A percentile compares a stretch with the other conserved stretches of the same genome.
Evolutionary conservation across 2,329 filamentous ascomycete genomes (phyloP).

Genomic region (Aphanocladium album): DNA sequence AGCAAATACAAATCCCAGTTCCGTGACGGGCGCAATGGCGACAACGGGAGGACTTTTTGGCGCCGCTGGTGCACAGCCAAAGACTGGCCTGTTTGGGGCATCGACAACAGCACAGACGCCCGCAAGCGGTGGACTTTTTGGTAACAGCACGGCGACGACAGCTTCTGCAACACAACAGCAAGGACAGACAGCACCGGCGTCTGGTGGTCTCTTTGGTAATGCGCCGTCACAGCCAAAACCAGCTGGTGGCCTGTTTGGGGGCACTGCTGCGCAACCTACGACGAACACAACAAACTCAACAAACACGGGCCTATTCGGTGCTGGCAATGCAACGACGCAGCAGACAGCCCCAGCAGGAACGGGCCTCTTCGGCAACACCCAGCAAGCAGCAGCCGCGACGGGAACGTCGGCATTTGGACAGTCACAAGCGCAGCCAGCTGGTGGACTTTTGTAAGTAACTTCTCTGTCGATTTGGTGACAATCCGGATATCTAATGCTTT

Average conservation of each 20-base stretch:
- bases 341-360: conserved; percentile 19
- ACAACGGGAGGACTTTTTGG: conserved; percentile 35
- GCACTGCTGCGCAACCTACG: conserved; percentile 21
- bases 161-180: conserved; percentile 22
- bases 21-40: conserved; percentile 27
- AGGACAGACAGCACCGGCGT: conserved; percentile 15
- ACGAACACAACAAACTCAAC: conserved; percentile 19
- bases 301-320: conserved; percentile 24
- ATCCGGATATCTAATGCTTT: background rate
- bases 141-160: conserved; percentile 18
- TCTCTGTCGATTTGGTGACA: background rate
- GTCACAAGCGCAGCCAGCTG: conserved; percentile 28
- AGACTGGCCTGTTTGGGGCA: conserved; percentile 28
- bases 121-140: conserved; percentile 23
- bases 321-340: background rate
- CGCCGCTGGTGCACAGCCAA: conserved; percentile 19
- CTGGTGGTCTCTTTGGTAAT: conserved; percentile 23
- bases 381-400: conserved; percentile 14
- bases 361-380: conserved; percentile 27
- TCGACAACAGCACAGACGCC: conserved; percentile 20
- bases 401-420: conserved; percentile 28
- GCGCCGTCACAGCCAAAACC: conserved; percentile 16
- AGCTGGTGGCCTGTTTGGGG: conserved; percentile 22
- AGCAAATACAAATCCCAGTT: conserved; percentile 20
- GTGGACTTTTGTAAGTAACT: conserved; percentile 29